A percentile compares a stretch with the other conserved stretches of the same genome.
phyloP scores from a whole-genome alignment of 2,329 filamentous ascomycete species.

The Alternaria longipes region DNA sequence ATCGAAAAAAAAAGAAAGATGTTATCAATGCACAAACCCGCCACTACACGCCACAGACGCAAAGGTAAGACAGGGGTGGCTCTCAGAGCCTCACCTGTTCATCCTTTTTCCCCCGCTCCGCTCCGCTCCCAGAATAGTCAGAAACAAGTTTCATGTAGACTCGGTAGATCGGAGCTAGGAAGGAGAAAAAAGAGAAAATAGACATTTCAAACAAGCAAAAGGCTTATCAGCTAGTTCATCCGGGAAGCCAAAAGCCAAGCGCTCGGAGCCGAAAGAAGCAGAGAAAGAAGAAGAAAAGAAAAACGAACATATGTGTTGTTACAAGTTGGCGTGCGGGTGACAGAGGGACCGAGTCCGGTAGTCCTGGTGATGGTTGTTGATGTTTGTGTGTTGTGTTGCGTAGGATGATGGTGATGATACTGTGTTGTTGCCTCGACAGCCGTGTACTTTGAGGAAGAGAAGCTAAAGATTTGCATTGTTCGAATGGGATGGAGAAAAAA shows the following conservation, averaged over 20 bases:
- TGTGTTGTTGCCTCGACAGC: conserved; percentile 9
- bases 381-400: conserved; percentile 3
- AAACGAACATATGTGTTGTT: conserved; percentile 19
- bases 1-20: neutral
- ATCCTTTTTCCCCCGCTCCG: neutral
- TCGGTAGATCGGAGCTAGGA: neutral
- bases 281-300: conserved; percentile 6
- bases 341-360: conserved; percentile 3
- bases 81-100: neutral
- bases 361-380: conserved; percentile 11
- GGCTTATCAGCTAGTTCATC: neutral
- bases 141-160: neutral
- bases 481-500: neutral
- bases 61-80: neutral
- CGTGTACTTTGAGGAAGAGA: neutral
- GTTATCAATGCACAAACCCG: neutral
- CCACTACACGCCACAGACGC: neutral
- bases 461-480: conserved; percentile 11
- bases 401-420: neutral
- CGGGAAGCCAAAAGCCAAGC: conserved; percentile 10
- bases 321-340: conserved; percentile 17
- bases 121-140: neutral
- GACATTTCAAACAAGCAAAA: neutral
- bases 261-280: neutral
- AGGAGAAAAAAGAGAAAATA: neutral